A percentile compares a stretch with the other conserved stretches of the same genome.
Conservation (phyloP, 129 eudicot genomes). For the Apium graveolens region DNA sequence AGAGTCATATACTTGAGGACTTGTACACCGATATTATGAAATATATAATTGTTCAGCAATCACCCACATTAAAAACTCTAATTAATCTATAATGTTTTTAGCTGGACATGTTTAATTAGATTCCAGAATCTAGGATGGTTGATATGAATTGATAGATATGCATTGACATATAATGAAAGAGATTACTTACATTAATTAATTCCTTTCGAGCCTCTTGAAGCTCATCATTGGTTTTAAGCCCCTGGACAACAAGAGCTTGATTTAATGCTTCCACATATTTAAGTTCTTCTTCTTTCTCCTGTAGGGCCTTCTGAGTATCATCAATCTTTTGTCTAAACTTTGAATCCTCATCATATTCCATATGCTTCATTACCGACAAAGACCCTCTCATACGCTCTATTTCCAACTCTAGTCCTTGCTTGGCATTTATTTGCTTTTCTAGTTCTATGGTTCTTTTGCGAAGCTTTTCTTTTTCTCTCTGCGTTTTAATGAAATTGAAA, state of each 20-base stretch:
- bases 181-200: neutral
- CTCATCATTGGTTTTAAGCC: conserved; percentile 8
- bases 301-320: conserved; percentile 29
- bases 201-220: conserved; percentile 16
- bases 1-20: neutral
- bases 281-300: conserved; percentile 34
- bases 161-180: neutral
- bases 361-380: conserved; percentile 45
- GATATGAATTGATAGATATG: too few relatives aligned
- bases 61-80: neutral
- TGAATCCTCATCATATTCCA: conserved; percentile 37
- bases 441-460: conserved; percentile 44
- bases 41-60: too few relatives aligned
- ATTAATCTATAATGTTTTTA: too few relatives aligned
- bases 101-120: neutral
- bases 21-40: neutral
- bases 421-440: conserved; percentile 53
- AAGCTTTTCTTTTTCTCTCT: conserved; percentile 66
- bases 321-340: conserved; percentile 39
- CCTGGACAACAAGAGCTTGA: conserved; percentile 6
- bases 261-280: conserved; percentile 5
- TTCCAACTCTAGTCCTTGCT: conserved; percentile 61
- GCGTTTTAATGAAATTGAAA: neutral
- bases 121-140: neutral
- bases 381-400: conserved; percentile 53